phyloP scores from a whole-genome alignment of 805 yeast species.

The Saturnispora sekii region DNA sequence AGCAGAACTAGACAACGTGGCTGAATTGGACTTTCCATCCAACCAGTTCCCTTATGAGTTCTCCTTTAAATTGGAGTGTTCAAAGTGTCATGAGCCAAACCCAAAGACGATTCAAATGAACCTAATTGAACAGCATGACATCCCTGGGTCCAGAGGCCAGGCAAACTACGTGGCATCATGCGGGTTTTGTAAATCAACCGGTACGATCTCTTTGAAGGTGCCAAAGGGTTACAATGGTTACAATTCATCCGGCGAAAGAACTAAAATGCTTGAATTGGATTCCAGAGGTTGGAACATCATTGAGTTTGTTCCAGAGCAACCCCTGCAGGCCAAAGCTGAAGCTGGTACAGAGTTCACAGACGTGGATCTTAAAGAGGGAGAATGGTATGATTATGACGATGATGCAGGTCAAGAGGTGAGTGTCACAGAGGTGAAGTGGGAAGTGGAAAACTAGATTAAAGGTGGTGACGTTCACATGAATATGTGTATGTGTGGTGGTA shows the following conservation, averaged over 20 bases:
- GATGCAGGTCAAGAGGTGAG: conserved; percentile 71
- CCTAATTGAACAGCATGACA: conserved; percentile 52
- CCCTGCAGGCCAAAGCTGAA: conserved; percentile 33
- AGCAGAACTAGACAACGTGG: conserved; percentile 30
- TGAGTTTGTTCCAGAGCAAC: conserved; percentile 59
- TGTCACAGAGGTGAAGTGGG: conserved; percentile 65
- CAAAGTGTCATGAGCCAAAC: conserved; percentile 70
- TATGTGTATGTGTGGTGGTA: no score
- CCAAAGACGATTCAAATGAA: conserved; percentile 62
- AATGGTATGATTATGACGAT: conserved; percentile 96
- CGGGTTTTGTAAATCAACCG: conserved; percentile 20
- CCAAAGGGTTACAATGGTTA: conserved; percentile 24
- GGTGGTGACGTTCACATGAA: no score
- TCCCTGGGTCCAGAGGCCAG: conserved; percentile 67
- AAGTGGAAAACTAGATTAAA: conserved; percentile 29
- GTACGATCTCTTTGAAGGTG: conserved; percentile 17
- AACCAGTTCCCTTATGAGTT: conserved; percentile 53
- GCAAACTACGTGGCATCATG: conserved; percentile 67
- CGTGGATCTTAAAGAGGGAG: conserved; percentile 67
- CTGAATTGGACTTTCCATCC: conserved; percentile 10
- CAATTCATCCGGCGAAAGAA: conserved; percentile 31
- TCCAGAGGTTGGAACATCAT: conserved; percentile 74
- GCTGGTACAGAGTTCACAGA: conserved; percentile 18
- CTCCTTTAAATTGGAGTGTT: conserved; percentile 65
- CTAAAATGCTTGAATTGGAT: conserved; percentile 57